Evolutionary conservation across 2,329 filamentous ascomycete genomes (phyloP).

Genomic region (Hypomyces perniciosus): DNA sequence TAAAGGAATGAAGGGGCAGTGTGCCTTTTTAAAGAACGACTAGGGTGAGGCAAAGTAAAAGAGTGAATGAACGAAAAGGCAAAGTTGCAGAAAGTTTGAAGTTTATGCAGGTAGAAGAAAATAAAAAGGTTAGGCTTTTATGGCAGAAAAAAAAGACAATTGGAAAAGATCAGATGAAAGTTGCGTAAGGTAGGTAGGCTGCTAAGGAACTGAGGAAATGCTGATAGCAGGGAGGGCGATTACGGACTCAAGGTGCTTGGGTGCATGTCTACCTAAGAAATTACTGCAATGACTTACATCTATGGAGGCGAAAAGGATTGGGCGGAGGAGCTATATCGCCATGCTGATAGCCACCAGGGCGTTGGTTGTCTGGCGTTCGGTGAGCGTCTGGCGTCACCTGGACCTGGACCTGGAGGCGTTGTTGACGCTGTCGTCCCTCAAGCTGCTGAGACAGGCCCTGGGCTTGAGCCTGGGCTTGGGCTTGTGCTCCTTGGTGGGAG

Average conservation of each 20-base stretch:
- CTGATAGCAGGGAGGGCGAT: too few species aligned
- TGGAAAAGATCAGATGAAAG: background rate
- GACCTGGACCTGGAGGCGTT: slow-evolving; percentile 15
- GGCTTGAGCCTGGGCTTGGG: slow-evolving; percentile 6
- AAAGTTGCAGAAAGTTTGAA: background rate
- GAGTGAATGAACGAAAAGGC: background rate
- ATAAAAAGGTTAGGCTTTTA: background rate
- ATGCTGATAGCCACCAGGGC: slow-evolving; percentile 11
- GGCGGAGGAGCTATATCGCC: slow-evolving; percentile 18
- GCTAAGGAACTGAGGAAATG: too few species aligned
- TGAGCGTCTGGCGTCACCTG: slow-evolving; percentile 15
- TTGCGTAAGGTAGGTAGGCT: too few species aligned
- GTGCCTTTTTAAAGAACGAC: too few species aligned
- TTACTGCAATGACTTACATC: slow-evolving; percentile 23
- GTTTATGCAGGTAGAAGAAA: background rate
- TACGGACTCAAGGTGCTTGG: too few species aligned
- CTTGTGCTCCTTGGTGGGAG: slow-evolving; percentile 12
- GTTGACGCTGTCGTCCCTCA: background rate
- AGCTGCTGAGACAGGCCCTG: slow-evolving; percentile 9
- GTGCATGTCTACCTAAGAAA: background rate
- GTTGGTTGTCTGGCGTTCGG: slow-evolving; percentile 19
- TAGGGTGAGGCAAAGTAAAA: background rate
- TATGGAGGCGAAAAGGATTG: slow-evolving; percentile 33
- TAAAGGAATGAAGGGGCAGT: background rate
- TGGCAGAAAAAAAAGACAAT: background rate